Conservation (phyloP, 1,284 basidiomycete species). For the Cutaneotrichosporon daszewskae region DNA sequence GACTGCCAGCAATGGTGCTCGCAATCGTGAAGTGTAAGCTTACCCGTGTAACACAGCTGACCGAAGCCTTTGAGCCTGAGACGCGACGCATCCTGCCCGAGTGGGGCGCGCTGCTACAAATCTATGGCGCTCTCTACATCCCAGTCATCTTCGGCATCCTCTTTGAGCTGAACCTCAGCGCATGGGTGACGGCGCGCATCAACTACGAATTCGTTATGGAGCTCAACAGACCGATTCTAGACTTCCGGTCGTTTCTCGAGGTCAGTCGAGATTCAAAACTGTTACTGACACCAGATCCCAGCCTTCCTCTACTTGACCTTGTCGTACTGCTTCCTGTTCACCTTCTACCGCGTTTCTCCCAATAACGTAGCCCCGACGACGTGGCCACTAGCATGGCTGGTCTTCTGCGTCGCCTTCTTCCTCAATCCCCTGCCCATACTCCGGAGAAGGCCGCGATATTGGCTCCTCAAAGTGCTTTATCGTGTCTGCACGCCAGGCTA, state of each 20-base stretch:
- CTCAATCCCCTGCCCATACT: slow-evolving; percentile 71
- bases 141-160: slow-evolving; percentile 72
- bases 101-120: slow-evolving; percentile 67
- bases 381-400: slow-evolving; percentile 85
- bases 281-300: slow-evolving; percentile 58
- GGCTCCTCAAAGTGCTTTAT: slow-evolving; percentile 64
- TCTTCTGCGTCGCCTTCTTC: slow-evolving; percentile 58
- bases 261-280: slow-evolving; percentile 46
- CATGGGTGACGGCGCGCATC: slow-evolving; percentile 70
- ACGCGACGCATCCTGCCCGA: slow-evolving; percentile 60
- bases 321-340: slow-evolving; percentile 76
- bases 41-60: background rate
- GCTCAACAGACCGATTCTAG: slow-evolving; percentile 67
- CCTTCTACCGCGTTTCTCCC: slow-evolving; percentile 62
- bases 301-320: slow-evolving; percentile 69
- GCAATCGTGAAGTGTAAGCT: slow-evolving; percentile 65
- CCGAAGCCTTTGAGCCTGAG: slow-evolving; percentile 57
- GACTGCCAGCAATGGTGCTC: slow-evolving; percentile 64
- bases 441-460: slow-evolving; percentile 64
- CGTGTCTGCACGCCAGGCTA: slow-evolving; percentile 65
- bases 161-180: slow-evolving; percentile 72
- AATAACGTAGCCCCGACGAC: slow-evolving; percentile 52
- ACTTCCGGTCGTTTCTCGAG: slow-evolving; percentile 76
- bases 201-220: slow-evolving; percentile 94
- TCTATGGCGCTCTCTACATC: slow-evolving; percentile 72